Evolutionary conservation across 179 eudicot species (phyloP).

Genomic region (Sideroxylon spinosum): DNA sequence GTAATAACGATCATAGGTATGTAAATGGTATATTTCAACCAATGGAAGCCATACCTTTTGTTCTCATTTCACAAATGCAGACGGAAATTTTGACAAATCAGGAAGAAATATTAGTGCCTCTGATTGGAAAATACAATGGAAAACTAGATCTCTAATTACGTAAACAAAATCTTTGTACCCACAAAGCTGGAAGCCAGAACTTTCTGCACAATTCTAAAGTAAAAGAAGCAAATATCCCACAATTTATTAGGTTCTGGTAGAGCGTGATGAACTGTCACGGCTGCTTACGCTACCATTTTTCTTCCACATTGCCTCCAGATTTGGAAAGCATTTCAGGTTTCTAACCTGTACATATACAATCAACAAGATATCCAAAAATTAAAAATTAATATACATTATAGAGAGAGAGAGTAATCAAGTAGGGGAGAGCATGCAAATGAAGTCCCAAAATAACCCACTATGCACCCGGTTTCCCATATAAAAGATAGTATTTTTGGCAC

Average conservation of each 20-base stretch:
- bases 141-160: not conserved
- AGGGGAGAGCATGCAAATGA: not conserved
- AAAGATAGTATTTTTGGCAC: no score
- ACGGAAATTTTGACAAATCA: not conserved
- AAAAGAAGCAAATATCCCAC: slow-evolving; percentile 3
- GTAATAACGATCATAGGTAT: not conserved
- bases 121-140: not conserved
- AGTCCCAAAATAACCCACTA: not conserved
- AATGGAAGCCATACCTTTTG: not conserved
- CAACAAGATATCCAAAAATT: not conserved
- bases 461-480: not conserved
- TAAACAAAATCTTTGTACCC: not conserved
- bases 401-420: not conserved
- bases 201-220: not conserved
- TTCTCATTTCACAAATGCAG: not conserved
- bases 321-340: slow-evolving; percentile 67
- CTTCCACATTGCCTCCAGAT: slow-evolving; percentile 32
- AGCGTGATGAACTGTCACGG: slow-evolving; percentile 46
- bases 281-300: slow-evolving; percentile 50
- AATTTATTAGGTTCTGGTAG: slow-evolving; percentile 29
- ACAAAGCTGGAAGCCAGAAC: not conserved
- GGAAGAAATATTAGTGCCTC: not conserved
- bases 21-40: not conserved
- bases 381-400: not conserved
- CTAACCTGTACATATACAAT: slow-evolving; percentile 41